Conservation (phyloP, 73 alveolate species). For the Paramecium primaurelia region DNA sequence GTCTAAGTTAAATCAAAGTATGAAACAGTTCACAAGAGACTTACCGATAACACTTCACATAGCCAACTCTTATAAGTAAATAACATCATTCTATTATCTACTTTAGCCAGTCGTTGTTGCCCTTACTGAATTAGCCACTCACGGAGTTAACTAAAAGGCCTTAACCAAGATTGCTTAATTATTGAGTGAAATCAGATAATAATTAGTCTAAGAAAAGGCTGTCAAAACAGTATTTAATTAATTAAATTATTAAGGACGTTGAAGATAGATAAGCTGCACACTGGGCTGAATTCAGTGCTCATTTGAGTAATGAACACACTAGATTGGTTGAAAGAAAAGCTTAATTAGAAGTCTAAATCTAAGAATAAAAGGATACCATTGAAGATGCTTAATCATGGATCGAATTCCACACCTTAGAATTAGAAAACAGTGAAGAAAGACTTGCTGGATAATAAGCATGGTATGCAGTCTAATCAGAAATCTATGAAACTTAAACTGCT, state of each 20-base stretch:
- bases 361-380: conserved; percentile 45
- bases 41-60: conserved; percentile 42
- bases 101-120: conserved; percentile 39
- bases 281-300: conserved; percentile 44
- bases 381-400: conserved; percentile 45
- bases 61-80: conserved; percentile 38
- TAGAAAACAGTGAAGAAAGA: conserved; percentile 41
- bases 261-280: conserved; percentile 49
- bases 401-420: conserved; percentile 54
- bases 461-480: neutral
- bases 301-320: conserved; percentile 42
- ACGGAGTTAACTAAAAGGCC: conserved; percentile 49
- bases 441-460: conserved; percentile 46
- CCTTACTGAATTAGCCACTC: conserved; percentile 24
- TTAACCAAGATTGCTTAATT: conserved; percentile 34
- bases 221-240: neutral
- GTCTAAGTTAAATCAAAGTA: conserved; percentile 53
- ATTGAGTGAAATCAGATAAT: conserved; percentile 36
- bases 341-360: conserved; percentile 24
- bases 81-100: neutral
- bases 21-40: conserved; percentile 53
- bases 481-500: conserved; percentile 40
- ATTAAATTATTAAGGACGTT: neutral
- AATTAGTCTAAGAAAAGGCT: conserved; percentile 17
- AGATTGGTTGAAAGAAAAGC: conserved; percentile 45